Evolutionary conservation across 805 yeast species (phyloP), one percentile per base, ranked within the genome.

Genomic region (Candida yuanshanica): DNA sequence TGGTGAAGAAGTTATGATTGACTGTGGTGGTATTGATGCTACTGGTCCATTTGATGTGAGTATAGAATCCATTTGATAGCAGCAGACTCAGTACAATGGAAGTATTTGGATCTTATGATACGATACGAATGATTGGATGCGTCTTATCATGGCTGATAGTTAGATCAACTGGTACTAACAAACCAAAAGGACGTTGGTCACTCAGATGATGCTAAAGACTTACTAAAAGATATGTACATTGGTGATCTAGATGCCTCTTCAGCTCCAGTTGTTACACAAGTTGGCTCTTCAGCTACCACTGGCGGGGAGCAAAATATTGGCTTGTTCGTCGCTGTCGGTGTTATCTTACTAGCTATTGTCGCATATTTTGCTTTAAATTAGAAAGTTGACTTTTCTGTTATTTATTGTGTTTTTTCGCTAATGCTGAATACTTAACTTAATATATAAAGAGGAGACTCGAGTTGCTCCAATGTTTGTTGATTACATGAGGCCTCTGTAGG

Each of bases 161-260:
- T n/a, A n/a, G n/a, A n/a, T n/a, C 69, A 16, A 77, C 74, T 48
- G 51, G 29, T 33, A 41, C 38, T 37, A 34, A 43, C 44, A 14
- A 23, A 11, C 2, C 14, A 14, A 31, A 74, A 41, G 80, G 96
- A 88, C 58, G 90, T 93, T 60, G 99, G 99, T 26, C 99, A 93
- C 68, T 88, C 98, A 26, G 97, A 90, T 48, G 96, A 90, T 52
- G 98, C 99, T 32, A 79, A 81, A 53, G 93, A 83, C 54, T 71
- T 83, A 52, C 70, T 93, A 55, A 71, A 66, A 35, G 78, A 75
- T 32, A 68, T 88, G 58, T 69, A 75, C 51, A 74, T 93, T 44
- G 99, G 99, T 50, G 81, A 74, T 39, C 72, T 91, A 39, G 90
- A 89, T 57, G 85, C 80, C 36, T 73, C 74, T 31, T 75, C 76